Evolutionary conservation across 495 filamentous ascomycete species (phyloP).

Genomic region (Penicillium malachiteum): DNA sequence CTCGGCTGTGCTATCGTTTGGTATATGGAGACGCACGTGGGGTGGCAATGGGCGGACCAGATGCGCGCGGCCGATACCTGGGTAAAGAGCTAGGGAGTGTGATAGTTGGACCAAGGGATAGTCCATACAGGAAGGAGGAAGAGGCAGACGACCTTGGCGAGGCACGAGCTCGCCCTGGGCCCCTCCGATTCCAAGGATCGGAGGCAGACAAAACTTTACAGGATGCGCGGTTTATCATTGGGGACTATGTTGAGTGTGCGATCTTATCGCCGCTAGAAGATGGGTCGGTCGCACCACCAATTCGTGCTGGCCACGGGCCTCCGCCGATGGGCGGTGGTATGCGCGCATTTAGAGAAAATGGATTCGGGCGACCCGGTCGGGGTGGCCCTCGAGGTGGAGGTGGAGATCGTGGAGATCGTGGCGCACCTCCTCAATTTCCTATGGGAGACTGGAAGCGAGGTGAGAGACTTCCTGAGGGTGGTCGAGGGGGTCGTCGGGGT

Average conservation of each 20-base stretch:
- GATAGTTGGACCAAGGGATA: constrained; percentile 56
- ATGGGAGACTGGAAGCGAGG: constrained; percentile 44
- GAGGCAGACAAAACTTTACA: constrained; percentile 70
- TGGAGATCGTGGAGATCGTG: constrained; percentile 29
- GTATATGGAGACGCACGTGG: constrained; percentile 77
- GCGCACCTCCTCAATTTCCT: constrained; percentile 26
- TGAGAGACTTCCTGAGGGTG: constrained; percentile 38
- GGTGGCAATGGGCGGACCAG: constrained; percentile 40
- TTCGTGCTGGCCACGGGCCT: constrained; percentile 21
- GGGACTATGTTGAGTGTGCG: constrained; percentile 81
- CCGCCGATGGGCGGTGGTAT: constrained; percentile 35
- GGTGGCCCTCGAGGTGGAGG: constrained; percentile 29
- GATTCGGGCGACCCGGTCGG: constrained; percentile 30
- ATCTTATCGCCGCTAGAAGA: constrained; percentile 73
- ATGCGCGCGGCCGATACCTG: constrained; percentile 60
- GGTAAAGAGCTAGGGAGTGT: constrained; percentile 78
- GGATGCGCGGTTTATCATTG: constrained; percentile 79
- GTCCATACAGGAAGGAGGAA: constrained; percentile 42
- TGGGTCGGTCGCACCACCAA: constrained; percentile 66
- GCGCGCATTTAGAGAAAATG: constrained; percentile 51
- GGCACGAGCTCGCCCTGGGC: constrained; percentile 19
- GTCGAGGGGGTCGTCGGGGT: constrained; percentile 37
- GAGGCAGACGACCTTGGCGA: constrained; percentile 43
- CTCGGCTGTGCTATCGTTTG: constrained; percentile 80
- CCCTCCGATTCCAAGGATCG: constrained; percentile 43